Evolutionary conservation across 2,329 filamentous ascomycete genomes (phyloP).

Genomic region (Trichoderma semiorbis): DNA sequence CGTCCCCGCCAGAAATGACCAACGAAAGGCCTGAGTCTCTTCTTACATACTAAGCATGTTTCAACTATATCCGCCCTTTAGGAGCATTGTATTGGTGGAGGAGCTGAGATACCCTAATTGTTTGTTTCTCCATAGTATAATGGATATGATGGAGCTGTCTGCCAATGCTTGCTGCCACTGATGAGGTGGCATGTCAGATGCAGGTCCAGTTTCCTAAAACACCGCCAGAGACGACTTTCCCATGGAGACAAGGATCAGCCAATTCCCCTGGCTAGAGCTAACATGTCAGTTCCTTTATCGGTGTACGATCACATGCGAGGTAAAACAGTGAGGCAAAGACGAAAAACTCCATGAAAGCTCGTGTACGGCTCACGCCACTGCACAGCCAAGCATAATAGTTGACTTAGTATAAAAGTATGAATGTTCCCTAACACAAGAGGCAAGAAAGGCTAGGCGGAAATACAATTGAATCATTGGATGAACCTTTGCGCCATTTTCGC

Average conservation of each 20-base stretch:
- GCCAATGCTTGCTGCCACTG: neutral
- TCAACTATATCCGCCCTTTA: neutral
- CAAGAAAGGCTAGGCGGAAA: neutral
- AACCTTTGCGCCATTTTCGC: neutral
- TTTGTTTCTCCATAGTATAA: neutral
- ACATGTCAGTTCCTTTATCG: neutral
- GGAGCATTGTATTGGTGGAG: neutral
- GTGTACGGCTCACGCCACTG: neutral
- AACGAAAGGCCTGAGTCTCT: neutral
- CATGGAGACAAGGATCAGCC: neutral
- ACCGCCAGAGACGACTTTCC: neutral
- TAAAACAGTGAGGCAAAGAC: neutral
- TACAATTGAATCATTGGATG: neutral
- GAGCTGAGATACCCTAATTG: neutral
- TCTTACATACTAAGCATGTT: neutral
- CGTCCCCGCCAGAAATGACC: neutral
- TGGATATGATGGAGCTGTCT: neutral
- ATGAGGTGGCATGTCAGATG: neutral
- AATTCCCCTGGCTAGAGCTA: neutral
- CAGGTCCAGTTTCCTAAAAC: neutral
- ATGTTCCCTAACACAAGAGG: neutral
- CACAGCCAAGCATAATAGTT: neutral
- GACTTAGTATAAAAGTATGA: neutral
- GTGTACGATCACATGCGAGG: neutral
- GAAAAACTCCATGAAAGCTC: neutral